These are phyloP conservation scores for Leptographium lundbergii DNA, from an alignment of 2,329 filamentous ascomycete species.

Conservation along the genomic window DNA sequence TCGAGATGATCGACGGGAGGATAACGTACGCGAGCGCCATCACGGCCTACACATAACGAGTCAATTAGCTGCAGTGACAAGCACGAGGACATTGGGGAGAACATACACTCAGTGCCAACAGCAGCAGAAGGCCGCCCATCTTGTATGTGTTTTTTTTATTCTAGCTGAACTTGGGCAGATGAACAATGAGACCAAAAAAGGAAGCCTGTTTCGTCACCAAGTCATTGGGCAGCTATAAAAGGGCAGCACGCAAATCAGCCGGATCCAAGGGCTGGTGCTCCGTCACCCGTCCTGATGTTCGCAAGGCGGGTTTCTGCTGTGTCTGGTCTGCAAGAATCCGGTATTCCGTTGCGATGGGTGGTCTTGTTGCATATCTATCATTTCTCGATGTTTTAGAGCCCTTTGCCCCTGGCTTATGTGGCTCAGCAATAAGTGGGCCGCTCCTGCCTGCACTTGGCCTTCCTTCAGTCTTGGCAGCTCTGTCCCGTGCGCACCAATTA, in stretches of 20 bases:
- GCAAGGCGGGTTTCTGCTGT: background rate
- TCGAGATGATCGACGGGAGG: slow-evolving; percentile 3
- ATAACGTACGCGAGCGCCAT: slow-evolving; percentile 45
- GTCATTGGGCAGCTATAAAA: background rate
- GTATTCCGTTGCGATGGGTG: background rate
- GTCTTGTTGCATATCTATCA: background rate
- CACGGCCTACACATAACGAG: slow-evolving; percentile 28
- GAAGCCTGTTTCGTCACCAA: background rate
- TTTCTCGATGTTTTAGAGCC: background rate
- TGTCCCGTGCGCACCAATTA: slow-evolving; percentile 2
- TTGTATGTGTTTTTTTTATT: slow-evolving; percentile 4
- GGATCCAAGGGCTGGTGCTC: background rate
- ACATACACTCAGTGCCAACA: slow-evolving; percentile 21
- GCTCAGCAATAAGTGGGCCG: background rate
- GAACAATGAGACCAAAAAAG: slow-evolving; percentile 2
- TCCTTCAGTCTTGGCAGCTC: background rate
- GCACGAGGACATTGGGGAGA: background rate
- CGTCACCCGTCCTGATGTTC: background rate
- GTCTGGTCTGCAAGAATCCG: background rate
- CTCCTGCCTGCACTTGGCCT: background rate
- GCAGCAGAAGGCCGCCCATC: slow-evolving; percentile 22
- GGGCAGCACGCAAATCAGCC: background rate
- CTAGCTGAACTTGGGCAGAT: background rate
- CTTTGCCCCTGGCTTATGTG: slow-evolving; percentile 3
- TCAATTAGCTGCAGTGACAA: slow-evolving; percentile 10